These are phyloP conservation scores for Aspergillus brunneoviolaceus DNA, from an alignment of 2,329 filamentous ascomycete genomes.

Conservation along the genomic window DNA sequence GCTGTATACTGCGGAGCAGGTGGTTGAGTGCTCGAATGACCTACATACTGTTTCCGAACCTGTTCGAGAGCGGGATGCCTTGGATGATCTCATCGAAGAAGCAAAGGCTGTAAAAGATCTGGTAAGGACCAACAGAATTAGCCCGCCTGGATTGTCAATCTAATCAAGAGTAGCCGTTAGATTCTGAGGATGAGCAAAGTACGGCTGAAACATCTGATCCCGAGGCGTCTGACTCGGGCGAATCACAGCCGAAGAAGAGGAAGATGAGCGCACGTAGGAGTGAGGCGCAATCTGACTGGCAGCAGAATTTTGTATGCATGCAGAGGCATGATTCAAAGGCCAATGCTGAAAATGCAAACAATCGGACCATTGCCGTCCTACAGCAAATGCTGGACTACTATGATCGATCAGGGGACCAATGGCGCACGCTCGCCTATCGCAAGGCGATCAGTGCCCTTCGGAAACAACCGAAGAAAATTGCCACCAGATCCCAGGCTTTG, in stretches of 20 bases:
- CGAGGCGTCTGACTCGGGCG: constrained; percentile 18
- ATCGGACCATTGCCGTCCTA: constrained; percentile 71
- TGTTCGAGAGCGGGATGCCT: constrained; percentile 49
- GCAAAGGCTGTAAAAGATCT: constrained; percentile 61
- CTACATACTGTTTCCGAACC: neutral
- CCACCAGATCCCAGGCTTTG: constrained; percentile 67
- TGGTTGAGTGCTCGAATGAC: neutral
- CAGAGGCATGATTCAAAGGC: constrained; percentile 51
- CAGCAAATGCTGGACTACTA: constrained; percentile 80
- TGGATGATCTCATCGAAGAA: constrained; percentile 65
- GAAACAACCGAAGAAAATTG: constrained; percentile 63
- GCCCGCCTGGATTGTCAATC: constrained; percentile 9
- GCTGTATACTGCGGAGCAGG: neutral
- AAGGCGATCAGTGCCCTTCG: constrained; percentile 73
- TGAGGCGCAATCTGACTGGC: constrained; percentile 28
- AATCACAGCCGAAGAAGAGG: constrained; percentile 18
- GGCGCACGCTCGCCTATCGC: constrained; percentile 73
- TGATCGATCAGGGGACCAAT: constrained; percentile 69
- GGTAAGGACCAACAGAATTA: constrained; percentile 27
- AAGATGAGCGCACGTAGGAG: constrained; percentile 8
- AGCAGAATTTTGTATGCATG: constrained; percentile 59
- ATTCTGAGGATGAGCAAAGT: constrained; percentile 26
- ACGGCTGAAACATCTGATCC: constrained; percentile 12
- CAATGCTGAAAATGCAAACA: constrained; percentile 65
- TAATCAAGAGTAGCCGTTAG: constrained; percentile 35